Base-by-base conservation (phyloP, 2,329 filamentous ascomycete species). In the Colletotrichum sp. region DNA sequence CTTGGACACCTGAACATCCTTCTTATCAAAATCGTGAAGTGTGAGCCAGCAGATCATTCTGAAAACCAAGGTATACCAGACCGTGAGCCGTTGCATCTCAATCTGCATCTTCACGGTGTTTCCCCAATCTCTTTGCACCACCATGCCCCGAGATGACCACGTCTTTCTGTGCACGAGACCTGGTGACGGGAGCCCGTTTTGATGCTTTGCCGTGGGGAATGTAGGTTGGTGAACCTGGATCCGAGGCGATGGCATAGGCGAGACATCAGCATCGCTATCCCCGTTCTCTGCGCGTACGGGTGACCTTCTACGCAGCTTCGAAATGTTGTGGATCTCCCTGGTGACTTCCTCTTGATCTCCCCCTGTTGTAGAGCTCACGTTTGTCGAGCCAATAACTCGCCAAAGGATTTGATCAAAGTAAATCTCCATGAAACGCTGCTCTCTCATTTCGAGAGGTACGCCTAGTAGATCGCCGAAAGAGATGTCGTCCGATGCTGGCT, bases 1-100 rank as follows among this genome's bases (percentile, higher is more conserved):
- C 16, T 84, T 84, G 16, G 79, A 77, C 1, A 84, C 77, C 39
- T 84, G 81, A 0, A 81, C 72, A 71, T 86, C 84, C 52, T 79
- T 80, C 74, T 84, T 84, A 70, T 85, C 80, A 32, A 85, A 85
- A 49, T 85, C 83, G 67, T 86, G 84, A n/a, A 85, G 72, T 44
- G 82, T 78, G 12, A 85, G 63, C 85, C 85, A 85, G 59, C 82
- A 84, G 15, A 85, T 59, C 84, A 86, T 86, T 12, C 84, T 77
- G 49, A 85, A 84, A 0, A 86, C 78, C 15, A 86, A 78, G 0
- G 78, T 79, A 9, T 83, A 80, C 84, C 84, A 85, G 8, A 82
- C 80, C 0, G 79, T 78, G 8, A 78, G 75, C 0, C 77, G 67
- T 9, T 76, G 71, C 9, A 32, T 63, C 15, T 71, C 69, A 2